Base-by-base conservation (phyloP, 257 asterid genomes). In the Petrea volubilis region DNA sequence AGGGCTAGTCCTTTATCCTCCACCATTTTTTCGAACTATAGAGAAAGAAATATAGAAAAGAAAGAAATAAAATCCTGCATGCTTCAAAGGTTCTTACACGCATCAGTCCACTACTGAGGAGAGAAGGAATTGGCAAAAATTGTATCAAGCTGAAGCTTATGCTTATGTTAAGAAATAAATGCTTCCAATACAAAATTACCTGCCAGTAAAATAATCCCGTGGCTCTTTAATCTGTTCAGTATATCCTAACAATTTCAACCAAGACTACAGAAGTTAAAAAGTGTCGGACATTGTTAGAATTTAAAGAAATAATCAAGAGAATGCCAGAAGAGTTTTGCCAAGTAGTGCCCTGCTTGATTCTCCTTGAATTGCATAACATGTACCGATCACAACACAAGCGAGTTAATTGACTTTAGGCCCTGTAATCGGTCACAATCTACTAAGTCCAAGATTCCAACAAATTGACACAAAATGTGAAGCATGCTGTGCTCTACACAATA, bases 181-280 rank as follows among this genome's bases (percentile, higher is more conserved):
- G 36, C 72, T 13, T 62, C 21, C 18, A 34, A 36, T 57, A n/a
- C 44, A 50, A 24, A 20, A 41, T 73, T 79, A 92, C 98, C 97
- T 90, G 78, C 98, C 98, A 0, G 98, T 86, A 65, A 93, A 93
- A 74, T 81, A 90, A 46, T 90, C 88, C 0, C 51, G 83, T 6
- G 89, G 85, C 72, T 88, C 91, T 74, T 79, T 74, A 74, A 92
- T 77, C 80, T 90, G 98, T 41, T 88, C 85, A 3, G 85, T 60
- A 49, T 84, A 78, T 67, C 98, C 98, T 92, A 33, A 71, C 27
- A 73, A 49, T 36, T 25, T 31, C 71, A 58, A 17, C 47, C 29
- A 64, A 44, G 60, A 46, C 56, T 24, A 38, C 40, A 53, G 66
- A 58, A 44, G 40, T 4, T 21, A 57, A 14, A 21, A 17, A 55